phyloP scores from a whole-genome alignment of 2,329 filamentous ascomycete genomes.

The Hirsutella thompsonii region DNA sequence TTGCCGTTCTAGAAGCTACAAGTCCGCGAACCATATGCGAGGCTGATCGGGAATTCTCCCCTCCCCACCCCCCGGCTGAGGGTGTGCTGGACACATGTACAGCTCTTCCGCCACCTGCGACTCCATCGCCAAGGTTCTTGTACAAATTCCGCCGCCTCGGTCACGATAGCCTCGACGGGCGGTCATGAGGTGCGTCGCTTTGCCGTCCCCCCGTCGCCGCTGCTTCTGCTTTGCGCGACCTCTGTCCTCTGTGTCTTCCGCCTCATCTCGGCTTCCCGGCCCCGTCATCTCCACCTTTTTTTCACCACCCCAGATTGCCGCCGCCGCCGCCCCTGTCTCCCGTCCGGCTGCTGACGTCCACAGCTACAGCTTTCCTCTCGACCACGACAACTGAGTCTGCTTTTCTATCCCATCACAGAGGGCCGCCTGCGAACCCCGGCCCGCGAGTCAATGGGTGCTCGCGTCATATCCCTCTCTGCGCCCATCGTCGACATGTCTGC shows the following conservation, averaged over 20 bases:
- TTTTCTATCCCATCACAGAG: conserved; percentile 22
- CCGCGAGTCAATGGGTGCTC: conserved; percentile 20
- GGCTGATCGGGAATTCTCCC: conserved; percentile 2
- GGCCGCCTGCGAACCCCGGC: conserved; percentile 11
- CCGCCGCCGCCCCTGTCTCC: background rate
- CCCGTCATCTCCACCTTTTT: background rate
- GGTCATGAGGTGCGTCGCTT: conserved; percentile 2
- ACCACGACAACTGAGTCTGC: conserved; percentile 36
- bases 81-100: conserved; percentile 3
- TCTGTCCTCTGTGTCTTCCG: background rate
- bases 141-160: background rate
- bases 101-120: conserved; percentile 1
- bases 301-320: background rate
- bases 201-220: background rate
- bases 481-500: conserved; percentile 47
- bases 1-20: conserved; percentile 2
- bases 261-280: conserved; percentile 4
- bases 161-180: background rate
- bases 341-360: conserved; percentile 11
- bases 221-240: background rate
- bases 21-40: conserved; percentile 4
- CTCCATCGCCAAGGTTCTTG: conserved; percentile 1
- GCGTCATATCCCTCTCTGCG: conserved; percentile 44
- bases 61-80: conserved; percentile 1
- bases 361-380: conserved; percentile 31